Evolutionary conservation across 2,329 filamentous ascomycete genomes (phyloP).

Genomic region (Colletotrichum camelliae): DNA sequence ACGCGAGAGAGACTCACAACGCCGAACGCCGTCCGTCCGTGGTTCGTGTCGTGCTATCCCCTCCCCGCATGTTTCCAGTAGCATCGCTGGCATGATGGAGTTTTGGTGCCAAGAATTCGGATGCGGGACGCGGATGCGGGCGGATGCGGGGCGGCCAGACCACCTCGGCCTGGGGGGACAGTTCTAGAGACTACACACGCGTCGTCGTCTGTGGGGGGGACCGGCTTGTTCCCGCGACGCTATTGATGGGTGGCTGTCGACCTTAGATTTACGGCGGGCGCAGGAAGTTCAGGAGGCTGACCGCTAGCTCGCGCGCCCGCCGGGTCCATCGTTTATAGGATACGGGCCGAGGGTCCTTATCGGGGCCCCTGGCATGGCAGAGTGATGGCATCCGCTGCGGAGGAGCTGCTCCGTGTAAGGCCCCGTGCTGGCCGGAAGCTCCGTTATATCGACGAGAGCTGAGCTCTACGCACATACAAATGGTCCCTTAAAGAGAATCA

Average conservation of each 20-base stretch:
- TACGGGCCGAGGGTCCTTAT: not conserved
- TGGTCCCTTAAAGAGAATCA: not conserved
- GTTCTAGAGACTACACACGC: not conserved
- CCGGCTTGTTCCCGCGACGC: not conserved
- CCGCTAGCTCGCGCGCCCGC: not conserved
- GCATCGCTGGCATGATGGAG: not conserved
- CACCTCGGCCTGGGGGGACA: not conserved
- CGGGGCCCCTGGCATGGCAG: not conserved
- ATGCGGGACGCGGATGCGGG: not conserved
- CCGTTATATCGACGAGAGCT: not conserved
- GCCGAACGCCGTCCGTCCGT: not conserved
- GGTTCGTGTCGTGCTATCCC: not conserved
- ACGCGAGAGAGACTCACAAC: not conserved
- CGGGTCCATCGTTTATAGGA: not conserved
- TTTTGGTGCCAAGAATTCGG: not conserved
- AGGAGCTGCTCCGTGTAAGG: not conserved
- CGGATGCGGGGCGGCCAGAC: not conserved
- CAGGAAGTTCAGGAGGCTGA: not conserved
- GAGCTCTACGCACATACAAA: not conserved
- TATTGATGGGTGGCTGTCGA: not conserved
- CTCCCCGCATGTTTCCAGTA: not conserved
- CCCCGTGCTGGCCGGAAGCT: not conserved
- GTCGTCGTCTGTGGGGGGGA: not conserved
- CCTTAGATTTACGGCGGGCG: not conserved
- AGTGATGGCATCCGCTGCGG: not conserved